These are phyloP conservation scores for Acer negundo DNA, from an alignment of 345 rosid species.

Conservation along the genomic window DNA sequence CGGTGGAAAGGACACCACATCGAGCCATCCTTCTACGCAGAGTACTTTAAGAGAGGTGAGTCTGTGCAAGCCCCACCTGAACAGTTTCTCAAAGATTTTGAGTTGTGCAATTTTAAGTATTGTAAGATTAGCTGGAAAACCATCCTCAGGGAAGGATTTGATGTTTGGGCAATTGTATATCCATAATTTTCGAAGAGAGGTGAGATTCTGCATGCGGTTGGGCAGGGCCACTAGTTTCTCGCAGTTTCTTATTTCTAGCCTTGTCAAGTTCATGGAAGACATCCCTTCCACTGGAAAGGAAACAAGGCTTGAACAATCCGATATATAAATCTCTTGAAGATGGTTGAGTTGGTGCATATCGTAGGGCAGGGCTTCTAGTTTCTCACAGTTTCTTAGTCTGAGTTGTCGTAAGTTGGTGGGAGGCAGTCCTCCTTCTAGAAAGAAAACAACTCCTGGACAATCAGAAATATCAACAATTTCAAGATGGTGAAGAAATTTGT, in stretches of 20 bases:
- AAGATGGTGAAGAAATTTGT: too few species aligned
- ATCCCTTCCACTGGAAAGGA: conserved; percentile 3
- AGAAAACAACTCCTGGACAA: neutral
- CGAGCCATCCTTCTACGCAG: conserved; percentile 1
- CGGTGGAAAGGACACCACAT: conserved; percentile 19
- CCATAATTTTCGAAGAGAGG: neutral
- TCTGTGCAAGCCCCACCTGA: conserved; percentile 27
- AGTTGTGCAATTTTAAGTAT: neutral
- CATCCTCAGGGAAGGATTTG: neutral
- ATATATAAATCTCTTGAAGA: neutral
- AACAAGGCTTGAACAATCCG: neutral
- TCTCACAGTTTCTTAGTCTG: neutral
- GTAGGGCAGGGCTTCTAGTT: conserved; percentile 4
- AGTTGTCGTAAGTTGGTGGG: neutral
- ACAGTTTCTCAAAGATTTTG: conserved; percentile 6
- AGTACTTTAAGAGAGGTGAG: conserved; percentile 16
- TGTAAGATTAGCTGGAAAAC: conserved; percentile 13
- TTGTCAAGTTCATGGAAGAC: neutral
- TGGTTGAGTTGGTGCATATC: neutral
- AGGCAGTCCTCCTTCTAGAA: conserved; percentile 10
- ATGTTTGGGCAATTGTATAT: neutral
- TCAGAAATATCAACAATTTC: neutral
- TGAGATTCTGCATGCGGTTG: neutral
- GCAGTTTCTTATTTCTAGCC: neutral
- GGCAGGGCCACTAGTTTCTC: neutral